Evolutionary conservation across 306 rosid species (phyloP), one percentile per base, ranked within the genome.

Genomic region (Fragaria nilgerrensis): DNA sequence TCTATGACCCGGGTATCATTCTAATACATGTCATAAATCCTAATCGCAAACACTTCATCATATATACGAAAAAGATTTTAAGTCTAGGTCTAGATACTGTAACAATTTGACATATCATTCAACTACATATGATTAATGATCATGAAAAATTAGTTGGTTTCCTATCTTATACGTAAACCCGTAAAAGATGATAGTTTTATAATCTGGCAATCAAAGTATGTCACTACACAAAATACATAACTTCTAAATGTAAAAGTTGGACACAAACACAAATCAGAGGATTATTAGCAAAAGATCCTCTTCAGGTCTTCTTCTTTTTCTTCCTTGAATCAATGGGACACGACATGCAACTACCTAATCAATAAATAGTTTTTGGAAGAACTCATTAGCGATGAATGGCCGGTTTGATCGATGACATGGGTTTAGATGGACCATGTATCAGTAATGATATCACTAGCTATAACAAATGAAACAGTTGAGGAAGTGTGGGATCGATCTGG

Each of bases 401-500:
- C 41, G 69, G 43, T 2, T 59, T 44, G 72, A 52, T 25, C 27
- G 14, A 49, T 66, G 73, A 68, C 48, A 52, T 48, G 79, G 72
- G 22, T 48, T 47, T 20, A 14, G 75, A 32, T 56, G 79, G 84
- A 55, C 78, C 76, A 65, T 75, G 7, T 17, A 39, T 65, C 14
- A 17, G 23, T 48, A 9, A 69, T 70, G 12, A 37, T 22, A 49
- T 20, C 47, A 15, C 0, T 12, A 3, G 2, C 12, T 52, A 55
- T 49, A 47, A 72, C 70, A 62, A 65, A 17, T 65, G 61, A 56
- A 62, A 72, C 85, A 61, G 76, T 77, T 56, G 75, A 67, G 75
- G 4, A 43, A 22, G 49, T 14, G 4, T 20, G 50, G 27, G 16
- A 59, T 75, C 22, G 16, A 59, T 75, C 22, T 37, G 12, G 65